Evolutionary conservation across 2,329 filamentous ascomycete genomes (phyloP).

Genomic region (Biscogniauxia marginata): DNA sequence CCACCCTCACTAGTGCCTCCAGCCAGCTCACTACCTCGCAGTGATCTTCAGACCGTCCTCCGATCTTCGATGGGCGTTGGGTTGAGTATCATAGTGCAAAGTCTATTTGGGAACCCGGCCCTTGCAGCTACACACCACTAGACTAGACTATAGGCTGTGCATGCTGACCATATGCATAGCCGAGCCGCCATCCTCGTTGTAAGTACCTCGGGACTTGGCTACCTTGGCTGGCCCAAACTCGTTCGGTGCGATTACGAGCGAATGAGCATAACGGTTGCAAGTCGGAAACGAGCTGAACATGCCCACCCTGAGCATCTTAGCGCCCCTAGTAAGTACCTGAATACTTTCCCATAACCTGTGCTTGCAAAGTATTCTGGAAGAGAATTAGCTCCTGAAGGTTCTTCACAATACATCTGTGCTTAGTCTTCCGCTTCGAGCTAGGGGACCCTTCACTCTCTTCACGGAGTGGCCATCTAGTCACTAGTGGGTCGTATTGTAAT

Average conservation of each 20-base stretch:
- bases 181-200: not conserved
- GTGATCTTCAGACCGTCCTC: not conserved
- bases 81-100: slow-evolving; percentile 18
- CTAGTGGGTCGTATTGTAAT: slow-evolving; percentile 5
- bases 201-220: not conserved
- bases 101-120: slow-evolving; percentile 23
- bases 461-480: slow-evolving; percentile 2
- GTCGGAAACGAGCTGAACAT: not conserved
- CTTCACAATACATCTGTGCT: not conserved
- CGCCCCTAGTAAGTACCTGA: not conserved
- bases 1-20: not conserved
- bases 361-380: not conserved
- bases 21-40: not conserved
- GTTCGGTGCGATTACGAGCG: not conserved
- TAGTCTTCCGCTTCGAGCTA: not conserved
- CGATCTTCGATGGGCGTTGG: not conserved
- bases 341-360: not conserved
- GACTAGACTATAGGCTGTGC: not conserved
- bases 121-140: slow-evolving; percentile 9
- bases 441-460: not conserved
- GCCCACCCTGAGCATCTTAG: not conserved
- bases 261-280: not conserved
- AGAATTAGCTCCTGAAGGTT: not conserved
- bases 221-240: not conserved
- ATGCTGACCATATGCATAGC: not conserved